Evolutionary conservation across 768 basidiomycete genomes (phyloP), one percentile per base, ranked within the genome.

Genomic region (Tephrocybe rancida): DNA sequence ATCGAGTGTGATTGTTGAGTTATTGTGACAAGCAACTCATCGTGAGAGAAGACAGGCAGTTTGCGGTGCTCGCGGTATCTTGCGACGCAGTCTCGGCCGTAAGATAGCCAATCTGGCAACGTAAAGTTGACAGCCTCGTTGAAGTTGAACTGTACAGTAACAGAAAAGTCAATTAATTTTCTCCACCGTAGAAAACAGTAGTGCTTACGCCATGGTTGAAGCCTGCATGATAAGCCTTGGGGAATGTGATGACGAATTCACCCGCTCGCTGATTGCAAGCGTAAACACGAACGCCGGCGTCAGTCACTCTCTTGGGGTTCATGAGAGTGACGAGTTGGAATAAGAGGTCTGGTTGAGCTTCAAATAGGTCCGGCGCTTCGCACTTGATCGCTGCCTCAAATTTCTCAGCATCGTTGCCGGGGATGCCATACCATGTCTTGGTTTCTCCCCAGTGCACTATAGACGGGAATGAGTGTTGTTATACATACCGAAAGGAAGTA

Each of bases 51-150:
- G 3, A 99, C 97, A 4, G 97, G 97, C 35, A 91, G 78, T 68
- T 98, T 98, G 69, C 85, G 74, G 70, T 97, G 89, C 58, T 92
- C 86, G 62, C 92, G 86, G 69, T 99, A 98, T 38, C 92, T 83
- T 64, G 87, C 80, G 11, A 95, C 93, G 65, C 94, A 97, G 52
- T 90, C 90, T 35, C 90, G 82, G 30, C 92, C 97, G 58, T 83
- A 85, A 7, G 88, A 77, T 42, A 98, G 74, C 97, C 97, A 99
- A 67, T 98, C 94, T 22, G 95, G 92, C 24, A 97, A 76, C 10
- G 97, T 96, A 64, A 98, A 98, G 70, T 99, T 98, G 64, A 98
- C 96, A 3, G 96, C 97, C 74, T 98, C 97, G 68, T 98, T 98
- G 77, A 98, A 95, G 73, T 99, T 99, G 64, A 98, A 75, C 95